These are phyloP conservation scores for Erigeron canadensis DNA, from an alignment of 129 eudicot species.

Conservation along the genomic window DNA sequence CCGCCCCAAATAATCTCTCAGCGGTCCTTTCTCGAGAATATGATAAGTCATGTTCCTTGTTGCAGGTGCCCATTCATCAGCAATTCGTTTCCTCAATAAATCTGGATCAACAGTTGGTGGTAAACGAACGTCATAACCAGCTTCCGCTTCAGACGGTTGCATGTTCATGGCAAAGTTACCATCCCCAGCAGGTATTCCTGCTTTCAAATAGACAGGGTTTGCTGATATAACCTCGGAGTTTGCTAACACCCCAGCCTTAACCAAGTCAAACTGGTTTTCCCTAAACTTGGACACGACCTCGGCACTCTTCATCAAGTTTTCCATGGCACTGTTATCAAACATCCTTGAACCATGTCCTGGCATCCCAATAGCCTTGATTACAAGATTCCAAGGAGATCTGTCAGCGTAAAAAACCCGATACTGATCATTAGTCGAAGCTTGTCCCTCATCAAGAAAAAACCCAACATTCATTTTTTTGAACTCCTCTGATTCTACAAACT, in stretches of 20 bases:
- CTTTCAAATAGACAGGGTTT: conserved; percentile 79
- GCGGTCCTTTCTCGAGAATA: conserved; percentile 68
- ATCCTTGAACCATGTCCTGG: too few relatives aligned
- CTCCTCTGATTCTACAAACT: conserved; percentile 55
- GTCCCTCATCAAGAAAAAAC: conserved; percentile 89
- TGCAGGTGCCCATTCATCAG: conserved; percentile 98
- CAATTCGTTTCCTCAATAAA: conserved; percentile 52
- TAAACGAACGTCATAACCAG: conserved; percentile 71
- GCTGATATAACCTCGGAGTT: conserved; percentile 80
- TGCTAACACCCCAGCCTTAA: too few relatives aligned
- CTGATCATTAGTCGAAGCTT: conserved; percentile 55
- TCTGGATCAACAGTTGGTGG: conserved; percentile 82
- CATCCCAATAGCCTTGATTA: conserved; percentile 65
- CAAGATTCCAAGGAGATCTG: conserved; percentile 79
- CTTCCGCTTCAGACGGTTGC: conserved; percentile 99
- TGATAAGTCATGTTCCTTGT: conserved; percentile 77
- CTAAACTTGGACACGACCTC: too few relatives aligned
- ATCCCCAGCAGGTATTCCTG: conserved; percentile 56
- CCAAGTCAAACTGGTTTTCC: too few relatives aligned
- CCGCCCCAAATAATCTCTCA: conserved; percentile 60
- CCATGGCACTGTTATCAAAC: too few relatives aligned
- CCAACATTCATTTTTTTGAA: conserved; percentile 67
- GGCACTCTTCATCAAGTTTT: too few relatives aligned
- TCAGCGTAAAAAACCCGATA: conserved; percentile 84
- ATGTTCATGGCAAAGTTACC: conserved; percentile 79